Conservation (phyloP, 805 yeast species). For the Candida succiphila region DNA sequence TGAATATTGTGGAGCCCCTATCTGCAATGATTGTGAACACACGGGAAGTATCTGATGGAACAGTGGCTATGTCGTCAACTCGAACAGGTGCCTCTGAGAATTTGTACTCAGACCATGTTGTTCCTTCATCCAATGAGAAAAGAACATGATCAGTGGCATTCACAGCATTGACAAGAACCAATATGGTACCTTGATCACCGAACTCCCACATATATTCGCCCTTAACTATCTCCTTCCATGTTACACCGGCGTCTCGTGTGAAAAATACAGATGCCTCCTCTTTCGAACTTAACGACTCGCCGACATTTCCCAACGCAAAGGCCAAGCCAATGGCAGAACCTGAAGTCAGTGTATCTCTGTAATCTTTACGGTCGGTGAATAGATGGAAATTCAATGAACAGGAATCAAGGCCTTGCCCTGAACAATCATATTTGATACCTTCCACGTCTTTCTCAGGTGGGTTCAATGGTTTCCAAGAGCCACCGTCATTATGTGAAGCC, state of each 20-base stretch:
- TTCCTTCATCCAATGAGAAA: constrained; percentile 76
- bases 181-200: constrained; percentile 88
- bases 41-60: constrained; percentile 84
- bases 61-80: constrained; percentile 73
- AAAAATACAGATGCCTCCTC: constrained; percentile 47
- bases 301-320: constrained; percentile 93
- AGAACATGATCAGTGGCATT: constrained; percentile 46
- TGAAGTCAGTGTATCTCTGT: constrained; percentile 15
- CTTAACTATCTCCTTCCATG: constrained; percentile 73
- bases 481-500: constrained; percentile 10
- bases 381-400: constrained; percentile 23
- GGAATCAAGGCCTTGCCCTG: neutral
- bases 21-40: constrained; percentile 59
- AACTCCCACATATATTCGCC: constrained; percentile 88
- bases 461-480: constrained; percentile 30
- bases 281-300: constrained; percentile 37
- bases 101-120: constrained; percentile 56
- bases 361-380: constrained; percentile 16
- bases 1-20: constrained; percentile 30
- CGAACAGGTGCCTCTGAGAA: constrained; percentile 48
- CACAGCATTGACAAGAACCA: constrained; percentile 57
- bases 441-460: constrained; percentile 55
- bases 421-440: constrained; percentile 5
- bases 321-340: constrained; percentile 63
- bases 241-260: constrained; percentile 82